phyloP scores from a whole-genome alignment of 306 rosid species.

The Inga oerstediana region DNA sequence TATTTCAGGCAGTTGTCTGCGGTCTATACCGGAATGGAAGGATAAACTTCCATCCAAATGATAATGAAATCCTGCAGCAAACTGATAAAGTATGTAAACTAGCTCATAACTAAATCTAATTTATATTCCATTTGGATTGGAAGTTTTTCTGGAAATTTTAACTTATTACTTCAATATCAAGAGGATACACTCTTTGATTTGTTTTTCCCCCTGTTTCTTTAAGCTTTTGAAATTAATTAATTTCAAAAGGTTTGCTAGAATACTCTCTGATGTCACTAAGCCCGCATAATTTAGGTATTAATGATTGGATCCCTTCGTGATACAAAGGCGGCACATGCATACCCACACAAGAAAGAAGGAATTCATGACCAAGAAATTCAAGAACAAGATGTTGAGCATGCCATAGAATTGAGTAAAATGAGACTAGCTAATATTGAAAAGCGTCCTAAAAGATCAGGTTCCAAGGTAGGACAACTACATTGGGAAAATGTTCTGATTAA shows the following conservation, averaged over 20 bases:
- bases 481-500: constrained; percentile 21
- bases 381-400: constrained; percentile 47
- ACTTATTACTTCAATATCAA: background rate
- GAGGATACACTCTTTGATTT: background rate
- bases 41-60: constrained; percentile 86
- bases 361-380: constrained; percentile 46
- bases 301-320: constrained; percentile 71
- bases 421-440: constrained; percentile 62
- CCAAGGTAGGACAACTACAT: constrained; percentile 65
- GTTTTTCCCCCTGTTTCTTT: background rate
- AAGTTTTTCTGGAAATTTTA: background rate
- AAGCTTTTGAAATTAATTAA: background rate
- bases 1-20: constrained; percentile 82
- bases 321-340: constrained; percentile 37
- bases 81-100: constrained; percentile 78
- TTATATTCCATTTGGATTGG: constrained; percentile 10
- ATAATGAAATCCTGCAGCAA: constrained; percentile 70
- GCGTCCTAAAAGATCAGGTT: constrained; percentile 69
- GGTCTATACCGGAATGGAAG: constrained; percentile 86
- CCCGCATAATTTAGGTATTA: constrained; percentile 60
- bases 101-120: background rate
- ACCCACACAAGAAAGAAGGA: constrained; percentile 39
- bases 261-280: constrained; percentile 23
- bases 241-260: constrained; percentile 16
- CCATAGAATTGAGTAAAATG: constrained; percentile 47